Conservation (phyloP, 495 filamentous ascomycete species). For the Chaetomium fimeti region DNA sequence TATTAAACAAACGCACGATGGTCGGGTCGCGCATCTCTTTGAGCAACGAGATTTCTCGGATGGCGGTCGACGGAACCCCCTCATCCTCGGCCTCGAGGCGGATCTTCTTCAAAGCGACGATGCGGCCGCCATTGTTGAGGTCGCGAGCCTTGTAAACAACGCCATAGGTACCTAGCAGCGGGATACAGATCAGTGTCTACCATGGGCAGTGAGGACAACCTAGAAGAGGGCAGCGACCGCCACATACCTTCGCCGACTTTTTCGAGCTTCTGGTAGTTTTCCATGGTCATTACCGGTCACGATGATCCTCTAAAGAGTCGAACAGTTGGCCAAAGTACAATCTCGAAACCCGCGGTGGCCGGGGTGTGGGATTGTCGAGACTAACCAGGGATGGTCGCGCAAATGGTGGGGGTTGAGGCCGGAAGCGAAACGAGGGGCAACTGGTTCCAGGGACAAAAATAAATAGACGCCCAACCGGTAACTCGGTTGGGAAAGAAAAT, state of each 20-base stretch:
- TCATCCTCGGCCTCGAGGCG: constrained; percentile 97
- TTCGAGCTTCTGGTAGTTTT: constrained; percentile 99
- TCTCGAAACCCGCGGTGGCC: constrained; percentile 6
- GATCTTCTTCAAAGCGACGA: constrained; percentile 97
- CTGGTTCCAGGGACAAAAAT: constrained; percentile 15
- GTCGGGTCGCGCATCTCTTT: constrained; percentile 98
- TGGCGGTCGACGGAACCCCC: constrained; percentile 92
- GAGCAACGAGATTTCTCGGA: constrained; percentile 92
- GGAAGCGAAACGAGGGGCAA: constrained; percentile 27
- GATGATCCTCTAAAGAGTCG: not conserved
- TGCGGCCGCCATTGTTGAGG: constrained; percentile 69
- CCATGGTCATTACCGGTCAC: constrained; percentile 60
- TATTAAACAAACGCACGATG: constrained; percentile 88
- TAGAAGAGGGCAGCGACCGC: constrained; percentile 2
- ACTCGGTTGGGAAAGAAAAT: not conserved
- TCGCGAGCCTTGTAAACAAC: constrained; percentile 92
- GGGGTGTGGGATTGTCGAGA: constrained; percentile 11
- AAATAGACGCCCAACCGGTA: constrained; percentile 18
- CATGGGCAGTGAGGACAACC: not conserved
- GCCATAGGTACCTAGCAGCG: constrained; percentile 73
- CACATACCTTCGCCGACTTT: constrained; percentile 94
- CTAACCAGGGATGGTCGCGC: not conserved
- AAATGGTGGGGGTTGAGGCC: constrained; percentile 13
- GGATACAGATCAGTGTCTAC: constrained; percentile 3
- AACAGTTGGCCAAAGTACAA: constrained; percentile 2